Conservation (phyloP, 2,329 filamentous ascomycete species). For the Trichophyton equinum region DNA sequence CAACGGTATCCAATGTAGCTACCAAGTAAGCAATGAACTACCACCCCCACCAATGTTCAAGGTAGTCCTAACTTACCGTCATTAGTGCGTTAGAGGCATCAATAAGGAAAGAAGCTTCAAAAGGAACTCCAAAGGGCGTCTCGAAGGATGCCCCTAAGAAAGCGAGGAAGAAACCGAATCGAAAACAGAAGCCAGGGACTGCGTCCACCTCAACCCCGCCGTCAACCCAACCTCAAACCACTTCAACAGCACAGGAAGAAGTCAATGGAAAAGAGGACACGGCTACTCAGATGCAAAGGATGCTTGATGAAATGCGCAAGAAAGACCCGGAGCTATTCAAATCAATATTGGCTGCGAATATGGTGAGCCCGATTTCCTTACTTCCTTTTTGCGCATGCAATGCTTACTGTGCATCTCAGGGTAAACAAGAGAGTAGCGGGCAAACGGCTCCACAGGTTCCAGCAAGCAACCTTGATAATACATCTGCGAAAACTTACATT, state of each 20-base stretch:
- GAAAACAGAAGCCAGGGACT: neutral
- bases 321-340: slow-evolving; percentile 44
- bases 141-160: neutral
- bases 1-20: neutral
- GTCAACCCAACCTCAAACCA: neutral
- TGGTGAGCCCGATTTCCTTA: slow-evolving; percentile 14
- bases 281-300: slow-evolving; percentile 40
- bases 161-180: neutral
- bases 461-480: neutral
- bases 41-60: neutral
- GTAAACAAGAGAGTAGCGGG: neutral
- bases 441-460: neutral
- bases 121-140: neutral
- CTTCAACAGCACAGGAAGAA: neutral
- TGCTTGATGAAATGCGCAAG: slow-evolving; percentile 48
- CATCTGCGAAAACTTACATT: neutral
- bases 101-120: neutral
- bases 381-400: neutral
- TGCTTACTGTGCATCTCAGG: neutral
- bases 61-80: neutral
- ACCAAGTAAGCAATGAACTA: neutral
- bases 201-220: neutral
- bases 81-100: neutral
- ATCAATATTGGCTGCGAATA: slow-evolving; percentile 41
- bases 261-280: slow-evolving; percentile 23